Base-by-base conservation (phyloP, 805 yeast genomes). In the Kurtzmaniella cleridarum region DNA sequence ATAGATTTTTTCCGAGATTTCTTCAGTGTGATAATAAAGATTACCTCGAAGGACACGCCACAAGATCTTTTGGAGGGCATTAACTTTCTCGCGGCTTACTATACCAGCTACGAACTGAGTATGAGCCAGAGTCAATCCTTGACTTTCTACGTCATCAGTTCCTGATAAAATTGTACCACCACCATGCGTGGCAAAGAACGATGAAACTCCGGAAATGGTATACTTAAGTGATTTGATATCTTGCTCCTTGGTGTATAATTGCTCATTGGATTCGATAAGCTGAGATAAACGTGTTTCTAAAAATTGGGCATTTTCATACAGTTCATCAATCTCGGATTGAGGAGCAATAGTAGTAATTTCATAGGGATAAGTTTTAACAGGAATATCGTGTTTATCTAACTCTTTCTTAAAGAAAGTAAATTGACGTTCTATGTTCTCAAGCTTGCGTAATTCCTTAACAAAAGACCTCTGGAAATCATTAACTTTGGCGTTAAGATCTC, bases 1-100 rank as follows among this genome's bases (percentile, higher is more conserved):
- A 53, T 75, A 76, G 37, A 88, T 64, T 15, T 79, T 76, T 50
- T 83, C 85, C 5, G 75, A 75, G 42, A 91, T 78, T 48, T 85
- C 93, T 35, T 76, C 74, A 46, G 84, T 76, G 48, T 81, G 81
- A 59, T 90, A 76, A 53, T 76, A 87, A 47, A 95, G 69, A 59
- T 93, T 93, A 54, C 98, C 98, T 59, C 98, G 79, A 46, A 91
- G 73, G 14, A 88, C 79, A 64, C 99, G 77, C 95, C 96, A 93
- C 35, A 89, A 65, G 41, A 93, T 87, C 51, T 80, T 84, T 56
- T 89, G 89, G 45, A 93, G 68, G 2, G 82, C 70, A 12, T 73
- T 76, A 20, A 88, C 71, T 53, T 84, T 84, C 9, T 70, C 76
- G 51, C 93, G 75, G 32, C 79, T 73, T 34, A 93, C 81, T 11